Conservation (phyloP, 2,329 filamentous ascomycete species). For the Sporothrix pallida region DNA sequence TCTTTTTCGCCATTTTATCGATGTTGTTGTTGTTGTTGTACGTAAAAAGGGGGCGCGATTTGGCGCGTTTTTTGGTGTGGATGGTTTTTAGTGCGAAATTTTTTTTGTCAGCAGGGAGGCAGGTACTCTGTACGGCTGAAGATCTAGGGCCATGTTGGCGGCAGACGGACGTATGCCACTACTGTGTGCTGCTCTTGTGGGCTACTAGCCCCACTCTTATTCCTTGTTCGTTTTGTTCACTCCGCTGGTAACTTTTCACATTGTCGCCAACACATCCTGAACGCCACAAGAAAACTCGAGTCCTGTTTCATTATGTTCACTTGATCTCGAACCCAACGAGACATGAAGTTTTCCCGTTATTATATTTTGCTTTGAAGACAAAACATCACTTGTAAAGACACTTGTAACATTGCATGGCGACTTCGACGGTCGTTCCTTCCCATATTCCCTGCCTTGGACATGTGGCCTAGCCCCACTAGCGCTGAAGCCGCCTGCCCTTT, state of each 20-base stretch:
- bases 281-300: not conserved
- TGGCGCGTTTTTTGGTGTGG: too few species aligned
- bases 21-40: too few species aligned
- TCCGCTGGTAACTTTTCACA: not conserved
- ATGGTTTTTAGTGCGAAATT: too few species aligned
- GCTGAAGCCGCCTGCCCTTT: constrained; percentile 14
- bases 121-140: not conserved
- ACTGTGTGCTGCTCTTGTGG: constrained; percentile 6
- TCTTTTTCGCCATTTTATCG: too few species aligned
- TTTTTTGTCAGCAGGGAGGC: too few species aligned
- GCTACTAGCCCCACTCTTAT: not conserved
- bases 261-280: not conserved
- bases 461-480: constrained; percentile 7
- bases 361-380: too few species aligned
- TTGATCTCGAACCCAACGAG: too few species aligned
- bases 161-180: not conserved
- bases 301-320: too few species aligned
- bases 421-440: not conserved
- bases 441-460: constrained; percentile 17
- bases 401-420: not conserved
- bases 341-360: too few species aligned
- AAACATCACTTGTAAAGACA: too few species aligned
- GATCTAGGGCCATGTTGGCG: not conserved
- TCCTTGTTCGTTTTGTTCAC: constrained; percentile 1
- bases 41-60: too few species aligned